phyloP scores from a whole-genome alignment of 2,329 filamentous ascomycete genomes.

The Cucurbitaria berberidis region DNA sequence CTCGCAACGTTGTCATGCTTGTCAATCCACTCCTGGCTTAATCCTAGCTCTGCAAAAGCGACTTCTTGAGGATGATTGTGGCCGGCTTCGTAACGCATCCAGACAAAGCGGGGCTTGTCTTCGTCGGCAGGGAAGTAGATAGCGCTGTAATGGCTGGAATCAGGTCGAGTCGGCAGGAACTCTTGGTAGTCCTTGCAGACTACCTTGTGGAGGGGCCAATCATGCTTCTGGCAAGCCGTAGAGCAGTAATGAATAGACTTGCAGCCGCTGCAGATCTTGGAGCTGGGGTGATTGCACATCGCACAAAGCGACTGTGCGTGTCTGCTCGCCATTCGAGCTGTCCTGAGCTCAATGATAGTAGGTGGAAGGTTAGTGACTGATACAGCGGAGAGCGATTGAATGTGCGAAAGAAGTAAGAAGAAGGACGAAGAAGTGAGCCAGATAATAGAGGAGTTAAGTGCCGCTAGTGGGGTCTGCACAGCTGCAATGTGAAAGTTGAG shows the following conservation, averaged over 20 bases:
- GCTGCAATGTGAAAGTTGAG: neutral
- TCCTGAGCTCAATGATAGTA: neutral
- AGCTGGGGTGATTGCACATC: neutral
- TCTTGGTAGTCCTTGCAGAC: conserved; percentile 20
- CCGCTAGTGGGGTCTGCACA: too few species aligned
- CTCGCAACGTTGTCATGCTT: too few species aligned
- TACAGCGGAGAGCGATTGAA: neutral
- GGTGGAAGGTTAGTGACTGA: neutral
- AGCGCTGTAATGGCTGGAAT: neutral
- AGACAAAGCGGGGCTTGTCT: conserved; percentile 12
- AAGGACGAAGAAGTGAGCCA: neutral
- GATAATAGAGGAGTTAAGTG: neutral
- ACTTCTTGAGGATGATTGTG: neutral
- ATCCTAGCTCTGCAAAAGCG: neutral
- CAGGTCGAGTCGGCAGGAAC: neutral
- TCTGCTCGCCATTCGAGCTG: neutral
- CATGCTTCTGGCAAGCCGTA: conserved; percentile 22
- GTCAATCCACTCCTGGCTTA: neutral
- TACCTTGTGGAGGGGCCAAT: conserved; percentile 31
- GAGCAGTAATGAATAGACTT: conserved; percentile 24
- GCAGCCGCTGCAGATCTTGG: conserved; percentile 9
- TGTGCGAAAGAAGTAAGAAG: neutral
- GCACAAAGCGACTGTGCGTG: neutral
- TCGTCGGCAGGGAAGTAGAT: conserved; percentile 15
- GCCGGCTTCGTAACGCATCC: conserved; percentile 3